These are phyloP conservation scores for Cryptosporidium ubiquitum DNA, from an alignment of 169 alveolate genomes.

Conservation along the genomic window DNA sequence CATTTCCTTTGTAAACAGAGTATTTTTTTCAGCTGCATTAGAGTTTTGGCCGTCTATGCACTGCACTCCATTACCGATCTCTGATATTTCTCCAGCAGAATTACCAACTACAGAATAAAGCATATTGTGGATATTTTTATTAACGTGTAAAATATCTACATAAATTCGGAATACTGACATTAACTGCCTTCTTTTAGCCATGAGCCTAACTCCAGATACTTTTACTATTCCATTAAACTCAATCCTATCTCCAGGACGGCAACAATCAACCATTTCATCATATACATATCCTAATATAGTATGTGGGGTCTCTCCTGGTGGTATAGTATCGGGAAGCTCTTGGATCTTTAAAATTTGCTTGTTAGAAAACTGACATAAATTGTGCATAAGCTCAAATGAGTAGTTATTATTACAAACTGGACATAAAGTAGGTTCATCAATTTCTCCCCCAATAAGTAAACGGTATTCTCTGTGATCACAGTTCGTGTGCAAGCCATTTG, in stretches of 20 bases:
- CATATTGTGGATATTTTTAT: conserved; percentile 52
- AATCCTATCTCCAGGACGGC: conserved; percentile 97
- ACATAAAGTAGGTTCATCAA: conserved; percentile 95
- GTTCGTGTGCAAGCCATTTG: conserved; percentile 85
- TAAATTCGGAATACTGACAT: conserved; percentile 92
- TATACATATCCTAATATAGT: conserved; percentile 86
- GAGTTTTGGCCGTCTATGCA: conserved; percentile 31
- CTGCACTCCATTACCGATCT: conserved; percentile 54
- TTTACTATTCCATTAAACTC: conserved; percentile 95
- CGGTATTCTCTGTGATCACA: conserved; percentile 89
- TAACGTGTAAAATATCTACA: conserved; percentile 91
- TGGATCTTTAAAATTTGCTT: conserved; percentile 93
- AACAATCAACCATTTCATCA: conserved; percentile 94
- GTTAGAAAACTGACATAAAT: conserved; percentile 93
- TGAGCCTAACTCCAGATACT: conserved; percentile 93
- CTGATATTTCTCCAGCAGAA: conserved; percentile 74
- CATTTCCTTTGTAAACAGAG: conserved; percentile 83
- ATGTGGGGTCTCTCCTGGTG: conserved; percentile 95
- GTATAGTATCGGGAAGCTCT: conserved; percentile 92
- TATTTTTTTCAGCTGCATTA: conserved; percentile 27
- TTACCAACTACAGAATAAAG: conserved; percentile 52
- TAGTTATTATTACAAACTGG: conserved; percentile 90
- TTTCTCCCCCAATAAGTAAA: conserved; percentile 92
- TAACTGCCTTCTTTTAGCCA: conserved; percentile 89
- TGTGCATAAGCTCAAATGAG: conserved; percentile 92